Evolutionary conservation across 495 filamentous ascomycete species (phyloP).

Genomic region (Astrothelium macrocarpum): DNA sequence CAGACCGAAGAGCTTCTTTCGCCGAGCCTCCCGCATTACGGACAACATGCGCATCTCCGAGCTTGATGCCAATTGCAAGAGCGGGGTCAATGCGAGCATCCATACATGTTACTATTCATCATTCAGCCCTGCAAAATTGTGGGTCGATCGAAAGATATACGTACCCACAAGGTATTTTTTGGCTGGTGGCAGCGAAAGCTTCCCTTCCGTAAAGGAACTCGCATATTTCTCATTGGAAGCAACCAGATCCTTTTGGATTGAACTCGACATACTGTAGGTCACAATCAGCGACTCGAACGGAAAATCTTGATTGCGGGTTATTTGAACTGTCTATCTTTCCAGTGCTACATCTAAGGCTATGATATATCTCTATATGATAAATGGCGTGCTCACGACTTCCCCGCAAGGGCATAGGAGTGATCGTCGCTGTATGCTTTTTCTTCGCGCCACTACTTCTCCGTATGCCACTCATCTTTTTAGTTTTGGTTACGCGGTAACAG

Average conservation of each 20-base stretch:
- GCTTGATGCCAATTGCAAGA: slow-evolving; percentile 58
- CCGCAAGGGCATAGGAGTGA: neutral
- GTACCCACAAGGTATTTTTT: slow-evolving; percentile 55
- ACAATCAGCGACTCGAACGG: neutral
- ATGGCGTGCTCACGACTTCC: neutral
- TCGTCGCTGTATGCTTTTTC: neutral
- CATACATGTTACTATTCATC: slow-evolving; percentile 61
- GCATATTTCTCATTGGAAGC: slow-evolving; percentile 53
- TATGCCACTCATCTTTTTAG: neutral
- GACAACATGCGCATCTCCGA: slow-evolving; percentile 74
- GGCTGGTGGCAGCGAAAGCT: slow-evolving; percentile 61
- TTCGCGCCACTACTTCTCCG: neutral
- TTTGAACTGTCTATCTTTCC: neutral
- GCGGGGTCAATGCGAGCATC: slow-evolving; percentile 71
- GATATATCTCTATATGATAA: neutral
- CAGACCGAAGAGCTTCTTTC: slow-evolving; percentile 58
- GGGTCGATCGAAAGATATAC: slow-evolving; percentile 5
- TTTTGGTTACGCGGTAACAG: neutral
- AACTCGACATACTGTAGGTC: slow-evolving; percentile 26
- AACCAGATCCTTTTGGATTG: slow-evolving; percentile 46
- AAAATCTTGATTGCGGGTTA: neutral
- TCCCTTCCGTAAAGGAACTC: slow-evolving; percentile 50
- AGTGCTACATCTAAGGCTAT: neutral
- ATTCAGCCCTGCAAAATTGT: neutral
- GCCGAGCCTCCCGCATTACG: slow-evolving; percentile 66